Conservation (phyloP, 805 yeast genomes). For the Spathaspora sp. region DNA sequence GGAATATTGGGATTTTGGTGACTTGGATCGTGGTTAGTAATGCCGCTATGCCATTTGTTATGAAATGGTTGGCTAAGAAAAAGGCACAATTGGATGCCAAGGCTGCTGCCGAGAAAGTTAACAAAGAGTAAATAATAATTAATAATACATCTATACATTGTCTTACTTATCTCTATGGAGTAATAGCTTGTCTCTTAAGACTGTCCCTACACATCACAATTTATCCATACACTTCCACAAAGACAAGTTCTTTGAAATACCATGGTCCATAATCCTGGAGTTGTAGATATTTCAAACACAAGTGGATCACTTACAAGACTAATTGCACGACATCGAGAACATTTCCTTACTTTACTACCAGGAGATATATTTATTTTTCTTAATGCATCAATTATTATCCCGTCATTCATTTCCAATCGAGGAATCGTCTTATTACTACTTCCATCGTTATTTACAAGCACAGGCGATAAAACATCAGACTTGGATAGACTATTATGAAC, state of each 20-base stretch:
- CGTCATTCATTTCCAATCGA: conserved; percentile 17
- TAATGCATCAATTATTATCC: conserved; percentile 33
- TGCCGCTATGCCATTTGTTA: conserved; percentile 19
- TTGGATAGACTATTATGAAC: conserved; percentile 3
- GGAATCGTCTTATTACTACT: conserved; percentile 12
- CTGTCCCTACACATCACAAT: conserved; percentile 9
- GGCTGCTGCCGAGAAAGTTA: conserved; percentile 8
- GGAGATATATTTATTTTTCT: conserved; percentile 28
- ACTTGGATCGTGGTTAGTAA: conserved; percentile 29
- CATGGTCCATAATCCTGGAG: conserved; percentile 51
- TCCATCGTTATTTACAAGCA: not conserved
- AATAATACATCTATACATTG: too few species aligned
- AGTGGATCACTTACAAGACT: conserved; percentile 39
- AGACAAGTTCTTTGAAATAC: conserved; percentile 71
- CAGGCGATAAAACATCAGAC: not conserved
- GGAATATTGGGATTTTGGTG: conserved; percentile 26
- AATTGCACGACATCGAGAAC: conserved; percentile 40
- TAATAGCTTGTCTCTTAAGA: too few species aligned
- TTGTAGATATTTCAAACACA: conserved; percentile 27
- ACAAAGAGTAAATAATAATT: not conserved
- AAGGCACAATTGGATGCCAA: conserved; percentile 9
- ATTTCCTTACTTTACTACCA: conserved; percentile 24
- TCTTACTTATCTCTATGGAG: too few species aligned
- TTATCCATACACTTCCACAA: conserved; percentile 78
- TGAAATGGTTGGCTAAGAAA: conserved; percentile 18